These are phyloP conservation scores for Begonia loranthoides DNA, from an alignment of 306 rosid genomes.

Conservation along the genomic window DNA sequence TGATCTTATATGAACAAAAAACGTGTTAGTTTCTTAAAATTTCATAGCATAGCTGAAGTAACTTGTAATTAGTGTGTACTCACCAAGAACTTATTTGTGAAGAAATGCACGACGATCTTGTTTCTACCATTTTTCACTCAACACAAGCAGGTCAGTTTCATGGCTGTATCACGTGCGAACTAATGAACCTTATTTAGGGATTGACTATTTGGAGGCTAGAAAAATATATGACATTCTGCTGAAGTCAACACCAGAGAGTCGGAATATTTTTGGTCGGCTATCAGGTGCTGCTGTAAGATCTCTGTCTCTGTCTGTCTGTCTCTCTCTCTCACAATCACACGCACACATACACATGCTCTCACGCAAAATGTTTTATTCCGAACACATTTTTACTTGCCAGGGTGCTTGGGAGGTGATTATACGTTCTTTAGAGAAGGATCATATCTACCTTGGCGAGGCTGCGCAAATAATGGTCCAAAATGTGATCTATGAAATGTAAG, in stretches of 20 bases:
- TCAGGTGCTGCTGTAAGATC: constrained; percentile 75
- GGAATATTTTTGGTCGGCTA: constrained; percentile 83
- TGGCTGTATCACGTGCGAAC: not conserved
- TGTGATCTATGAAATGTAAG: constrained; percentile 92
- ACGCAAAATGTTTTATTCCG: not conserved
- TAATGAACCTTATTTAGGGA: constrained; percentile 34
- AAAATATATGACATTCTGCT: constrained; percentile 53
- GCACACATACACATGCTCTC: not conserved
- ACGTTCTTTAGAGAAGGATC: constrained; percentile 67
- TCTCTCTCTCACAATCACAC: not conserved
- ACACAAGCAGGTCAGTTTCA: too few relatives aligned
- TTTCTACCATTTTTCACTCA: too few relatives aligned
- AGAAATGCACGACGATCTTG: too few relatives aligned
- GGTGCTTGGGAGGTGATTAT: constrained; percentile 84
- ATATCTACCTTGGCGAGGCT: constrained; percentile 87
- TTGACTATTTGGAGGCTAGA: constrained; percentile 76
- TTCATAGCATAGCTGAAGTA: too few relatives aligned
- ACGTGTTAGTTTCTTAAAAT: too few relatives aligned
- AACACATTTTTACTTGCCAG: constrained; percentile 20
- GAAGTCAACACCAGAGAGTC: constrained; percentile 65
- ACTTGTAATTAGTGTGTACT: too few relatives aligned
- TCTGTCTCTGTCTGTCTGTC: constrained; percentile 4
- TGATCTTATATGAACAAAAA: too few relatives aligned
- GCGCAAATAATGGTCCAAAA: constrained; percentile 78
- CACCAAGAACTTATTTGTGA: too few relatives aligned